These are phyloP conservation scores for Ajuga reptans DNA, from an alignment of 305 asterid genomes.

Conservation along the genomic window DNA sequence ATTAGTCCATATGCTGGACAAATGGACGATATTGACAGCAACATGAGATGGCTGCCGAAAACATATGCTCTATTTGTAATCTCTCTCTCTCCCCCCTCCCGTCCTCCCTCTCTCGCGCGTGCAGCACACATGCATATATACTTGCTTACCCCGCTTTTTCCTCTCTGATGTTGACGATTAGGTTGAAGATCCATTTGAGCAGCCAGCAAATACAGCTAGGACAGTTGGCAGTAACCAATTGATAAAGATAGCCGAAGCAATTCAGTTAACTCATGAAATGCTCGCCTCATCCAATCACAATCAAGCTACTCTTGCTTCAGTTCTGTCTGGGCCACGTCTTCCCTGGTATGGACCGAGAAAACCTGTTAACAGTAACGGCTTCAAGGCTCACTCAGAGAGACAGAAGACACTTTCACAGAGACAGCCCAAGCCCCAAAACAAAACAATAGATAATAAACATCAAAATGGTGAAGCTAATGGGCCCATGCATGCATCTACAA, in stretches of 20 bases:
- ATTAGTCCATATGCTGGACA: constrained; percentile 54
- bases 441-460: constrained; percentile 16
- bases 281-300: constrained; percentile 40
- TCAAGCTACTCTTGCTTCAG: constrained; percentile 27
- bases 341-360: constrained; percentile 25
- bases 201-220: constrained; percentile 76
- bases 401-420: constrained; percentile 20
- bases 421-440: constrained; percentile 28
- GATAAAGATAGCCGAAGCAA: constrained; percentile 44
- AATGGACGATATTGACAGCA: constrained; percentile 65
- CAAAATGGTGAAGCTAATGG: constrained; percentile 22
- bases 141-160: background rate
- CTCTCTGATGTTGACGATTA: constrained; percentile 23
- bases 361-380: constrained; percentile 23
- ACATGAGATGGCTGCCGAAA: constrained; percentile 93
- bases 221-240: constrained; percentile 49
- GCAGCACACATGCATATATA: too few relatives aligned
- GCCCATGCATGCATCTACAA: constrained; percentile 29
- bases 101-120: constrained; percentile 8
- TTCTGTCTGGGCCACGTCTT: constrained; percentile 48
- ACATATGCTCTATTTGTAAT: constrained; percentile 77
- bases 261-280: constrained; percentile 38
- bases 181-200: constrained; percentile 99
- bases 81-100: constrained; percentile 37
- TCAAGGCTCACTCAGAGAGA: constrained; percentile 28